Base-by-base conservation (phyloP, 108 stramenopile genomes). In the Fragilariopsis cylindrus region DNA sequence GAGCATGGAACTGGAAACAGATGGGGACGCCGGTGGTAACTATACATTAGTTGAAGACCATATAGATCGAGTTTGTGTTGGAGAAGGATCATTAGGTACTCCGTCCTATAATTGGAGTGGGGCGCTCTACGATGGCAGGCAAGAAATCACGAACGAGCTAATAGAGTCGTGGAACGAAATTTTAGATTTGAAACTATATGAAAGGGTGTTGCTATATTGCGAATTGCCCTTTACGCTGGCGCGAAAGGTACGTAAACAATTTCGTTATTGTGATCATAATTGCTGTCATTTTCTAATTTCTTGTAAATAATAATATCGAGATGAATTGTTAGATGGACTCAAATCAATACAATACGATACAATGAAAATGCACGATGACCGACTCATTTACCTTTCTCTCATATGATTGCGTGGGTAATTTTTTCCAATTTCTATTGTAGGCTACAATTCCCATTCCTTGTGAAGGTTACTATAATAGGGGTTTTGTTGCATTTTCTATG, bases 391-490 rank as follows among this genome's bases (percentile, higher is more conserved):
- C 7, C 65, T n/a, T 49, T 43, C 47, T 41, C 19, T 55, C 21
- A 57, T 15, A 18, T 45, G 21, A 57, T 40, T 21, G n/a, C 15
- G 57, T 15, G 19, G 55, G 44, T 46, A 42, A 47, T 16, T 11
- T 52, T 11, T 40, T 15, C 12, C 52, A 40, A 19, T 19, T 70
- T 54, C 21, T 55, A 18, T 44, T 15, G 13, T 16, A 82, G 75
- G 48, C 75, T 7, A 76, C 86, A 12, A 80, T 90, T 66, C 87
- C 95, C 47, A 92, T 96, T 66, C 95, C 95, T 7, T 96, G 95
- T 60, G 95, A 96, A 67, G 95, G 92, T 11, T 93, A 92, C 69
- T 96, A 96, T 70, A 85, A 82, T 41, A 86, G 93, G 46, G 88
- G 82, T 19, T 66, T 93, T 47, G 83, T 96, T 21, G 91, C 91